Base-by-base conservation (phyloP, 225 moss, liverwort and hornwort species). In the Polytrichum formosum region DNA sequence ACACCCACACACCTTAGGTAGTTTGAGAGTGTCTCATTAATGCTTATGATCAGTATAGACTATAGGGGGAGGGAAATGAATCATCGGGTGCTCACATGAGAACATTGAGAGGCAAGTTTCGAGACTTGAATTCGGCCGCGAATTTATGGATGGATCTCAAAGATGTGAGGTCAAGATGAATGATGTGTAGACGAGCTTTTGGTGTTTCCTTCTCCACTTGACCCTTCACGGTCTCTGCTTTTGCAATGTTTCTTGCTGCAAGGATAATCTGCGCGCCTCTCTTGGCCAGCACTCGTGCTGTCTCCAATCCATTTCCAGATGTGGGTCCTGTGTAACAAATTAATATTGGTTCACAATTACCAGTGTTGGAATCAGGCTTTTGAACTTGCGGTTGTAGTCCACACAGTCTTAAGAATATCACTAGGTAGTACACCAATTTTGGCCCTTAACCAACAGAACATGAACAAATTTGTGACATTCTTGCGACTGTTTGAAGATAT, bases 301-400 rank as follows among this genome's bases (percentile, higher is more conserved):
- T 63, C 69, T 75, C 75, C 21, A 68, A 27, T 23, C 75, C 75
- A 30, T 67, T 75, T 3, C 75, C 75, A 25, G 75, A 68, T 25
- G 75, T 75, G 19, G 75, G 53, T 28, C 75, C 68, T 75, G 29
- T 46, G 46, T 13, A 35, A 46, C 13, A 4, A 46, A 13, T 16
- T 46, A 13, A 46, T 16, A 46, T 46, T 13, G 13, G 13, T 26
- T 1, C 26, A 31, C 31, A 31, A 31, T 31, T 31, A 46, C 13
- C 46, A 16, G 13, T 4, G 13, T 46, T 46, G 46, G 46, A 46
- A 46, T 13, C 46, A 4, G 13, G 46, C 16, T 13, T 46, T 13
- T 16, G 0, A 46, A 13, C 46, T 46, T 13, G 46, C 46, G 16
- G 13, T 46, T 16, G 46, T 46, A 16, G 46, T 37, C 16, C 46